Conservation (phyloP, 1,284 basidiomycete genomes). For the Macrocybe sp. region DNA sequence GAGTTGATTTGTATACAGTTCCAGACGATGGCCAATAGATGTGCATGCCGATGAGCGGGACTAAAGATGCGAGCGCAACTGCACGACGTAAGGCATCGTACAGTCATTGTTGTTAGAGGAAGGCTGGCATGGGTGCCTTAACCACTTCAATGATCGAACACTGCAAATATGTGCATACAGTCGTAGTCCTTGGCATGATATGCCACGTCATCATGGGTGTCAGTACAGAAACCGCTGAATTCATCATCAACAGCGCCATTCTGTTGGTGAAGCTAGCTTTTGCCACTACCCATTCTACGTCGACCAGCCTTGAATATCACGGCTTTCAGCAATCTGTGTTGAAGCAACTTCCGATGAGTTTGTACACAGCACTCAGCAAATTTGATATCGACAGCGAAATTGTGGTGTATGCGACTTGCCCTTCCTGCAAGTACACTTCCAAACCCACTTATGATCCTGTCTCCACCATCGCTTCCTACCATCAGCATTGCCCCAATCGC, state of each 20-base stretch:
- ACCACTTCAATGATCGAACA: too few species aligned
- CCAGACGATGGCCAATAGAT: too few species aligned
- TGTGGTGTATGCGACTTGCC: conserved; percentile 15
- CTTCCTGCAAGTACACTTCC: conserved; percentile 14
- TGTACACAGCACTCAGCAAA: conserved; percentile 12
- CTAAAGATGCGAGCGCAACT: too few species aligned
- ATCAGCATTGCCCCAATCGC: conserved; percentile 9
- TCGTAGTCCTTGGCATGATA: conserved; percentile 17
- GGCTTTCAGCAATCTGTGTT: conserved; percentile 7
- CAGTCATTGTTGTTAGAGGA: too few species aligned
- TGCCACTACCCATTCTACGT: background rate
- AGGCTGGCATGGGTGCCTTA: too few species aligned
- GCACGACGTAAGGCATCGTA: too few species aligned
- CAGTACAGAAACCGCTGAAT: conserved; percentile 13
- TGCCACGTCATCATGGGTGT: conserved; percentile 18
- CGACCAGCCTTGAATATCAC: background rate
- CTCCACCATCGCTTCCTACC: conserved; percentile 6
- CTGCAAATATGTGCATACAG: too few species aligned
- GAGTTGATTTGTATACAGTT: too few species aligned
- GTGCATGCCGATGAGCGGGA: too few species aligned
- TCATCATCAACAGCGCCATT: conserved; percentile 15
- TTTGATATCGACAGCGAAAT: conserved; percentile 19
- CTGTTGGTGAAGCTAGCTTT: conserved; percentile 15
- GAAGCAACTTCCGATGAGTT: conserved; percentile 11
- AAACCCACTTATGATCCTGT: conserved; percentile 6